Percentiles rank a stretch among this genome's conserved stretches.
phyloP scores from a whole-genome alignment of 495 filamentous ascomycete species.

The Penicillium alfredii region DNA sequence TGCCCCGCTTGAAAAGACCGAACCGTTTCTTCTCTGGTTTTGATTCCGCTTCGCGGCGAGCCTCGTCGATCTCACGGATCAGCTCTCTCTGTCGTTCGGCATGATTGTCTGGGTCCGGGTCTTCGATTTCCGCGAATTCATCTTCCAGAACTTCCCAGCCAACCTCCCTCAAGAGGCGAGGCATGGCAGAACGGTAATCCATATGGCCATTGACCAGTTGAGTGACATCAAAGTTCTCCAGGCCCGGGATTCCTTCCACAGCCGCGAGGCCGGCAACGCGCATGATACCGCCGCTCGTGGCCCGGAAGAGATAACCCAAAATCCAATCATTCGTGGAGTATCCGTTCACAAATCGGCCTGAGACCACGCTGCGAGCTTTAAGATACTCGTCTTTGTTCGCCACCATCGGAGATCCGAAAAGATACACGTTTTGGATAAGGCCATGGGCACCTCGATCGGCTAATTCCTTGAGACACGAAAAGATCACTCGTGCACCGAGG shows the following conservation, averaged over 20 bases:
- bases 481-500: slow-evolving; percentile 87
- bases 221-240: slow-evolving; percentile 90
- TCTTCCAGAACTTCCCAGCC: slow-evolving; percentile 88
- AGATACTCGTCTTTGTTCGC: slow-evolving; percentile 89
- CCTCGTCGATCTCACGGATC: slow-evolving; percentile 94
- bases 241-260: slow-evolving; percentile 65
- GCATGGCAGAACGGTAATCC: slow-evolving; percentile 92
- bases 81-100: slow-evolving; percentile 81
- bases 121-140: slow-evolving; percentile 95
- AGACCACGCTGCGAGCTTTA: slow-evolving; percentile 70
- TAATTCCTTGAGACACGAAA: slow-evolving; percentile 83
- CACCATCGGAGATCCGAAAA: slow-evolving; percentile 90
- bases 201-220: slow-evolving; percentile 88
- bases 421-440: slow-evolving; percentile 88
- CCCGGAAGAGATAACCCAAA: slow-evolving; percentile 91
- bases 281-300: slow-evolving; percentile 88
- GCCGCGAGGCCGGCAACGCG: slow-evolving; percentile 84
- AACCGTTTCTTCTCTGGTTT: slow-evolving; percentile 67
- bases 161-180: slow-evolving; percentile 71
- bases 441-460: slow-evolving; percentile 82
- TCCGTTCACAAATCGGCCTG: slow-evolving; percentile 89
- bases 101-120: slow-evolving; percentile 94
- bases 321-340: slow-evolving; percentile 98
- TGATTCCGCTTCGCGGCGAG: slow-evolving; percentile 75
- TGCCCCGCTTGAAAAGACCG: slow-evolving; percentile 72